phyloP scores from a whole-genome alignment of 306 rosid genomes.

The Pyrus bretschneideri region DNA sequence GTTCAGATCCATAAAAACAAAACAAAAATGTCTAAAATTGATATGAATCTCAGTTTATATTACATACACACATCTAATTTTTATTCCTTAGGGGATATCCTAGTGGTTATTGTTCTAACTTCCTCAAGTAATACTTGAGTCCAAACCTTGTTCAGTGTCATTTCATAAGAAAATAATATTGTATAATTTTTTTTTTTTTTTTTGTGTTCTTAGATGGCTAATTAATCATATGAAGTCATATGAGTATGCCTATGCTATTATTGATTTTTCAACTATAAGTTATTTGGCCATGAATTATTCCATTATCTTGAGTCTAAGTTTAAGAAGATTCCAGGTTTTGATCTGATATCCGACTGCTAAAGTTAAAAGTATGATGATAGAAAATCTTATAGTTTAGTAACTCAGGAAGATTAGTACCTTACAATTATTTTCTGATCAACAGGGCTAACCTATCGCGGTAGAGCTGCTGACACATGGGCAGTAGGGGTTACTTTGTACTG shows the following conservation, averaged over 20 bases:
- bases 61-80: not conserved
- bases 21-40: not conserved
- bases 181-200: not conserved
- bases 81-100: not conserved
- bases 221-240: not conserved
- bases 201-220: not conserved
- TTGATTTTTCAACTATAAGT: not conserved
- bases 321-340: not conserved
- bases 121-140: not conserved
- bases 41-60: not conserved
- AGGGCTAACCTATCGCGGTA: constrained; percentile 83
- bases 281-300: not conserved
- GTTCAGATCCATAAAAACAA: not conserved
- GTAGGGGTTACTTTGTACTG: constrained; percentile 94
- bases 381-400: not conserved
- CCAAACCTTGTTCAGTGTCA: not conserved
- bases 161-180: not conserved
- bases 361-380: not conserved
- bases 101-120: not conserved
- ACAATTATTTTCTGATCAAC: constrained; percentile 1
- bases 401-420: not conserved
- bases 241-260: not conserved
- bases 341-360: not conserved
- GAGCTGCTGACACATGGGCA: constrained; percentile 95
- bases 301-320: not conserved